Conservation (phyloP, 176 grass and related monocot genomes). For the Musa troglodytarum region DNA sequence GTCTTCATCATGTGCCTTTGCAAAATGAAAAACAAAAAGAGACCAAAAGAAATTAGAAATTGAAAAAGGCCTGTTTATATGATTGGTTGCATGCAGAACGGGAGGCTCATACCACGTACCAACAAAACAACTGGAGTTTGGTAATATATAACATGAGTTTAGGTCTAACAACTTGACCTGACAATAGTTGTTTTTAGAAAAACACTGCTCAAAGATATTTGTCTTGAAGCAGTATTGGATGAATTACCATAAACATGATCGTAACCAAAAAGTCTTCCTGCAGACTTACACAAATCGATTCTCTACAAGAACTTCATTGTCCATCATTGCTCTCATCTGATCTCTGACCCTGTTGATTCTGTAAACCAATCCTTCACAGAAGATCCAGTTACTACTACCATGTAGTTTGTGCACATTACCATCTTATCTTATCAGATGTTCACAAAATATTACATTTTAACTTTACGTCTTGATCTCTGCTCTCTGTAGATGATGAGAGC, state of each 20-base stretch:
- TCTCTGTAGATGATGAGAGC: conserved; percentile 31
- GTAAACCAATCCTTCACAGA: not conserved
- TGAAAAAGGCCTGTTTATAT: too few species aligned
- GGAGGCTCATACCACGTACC: too few species aligned
- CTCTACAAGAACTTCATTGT: not conserved
- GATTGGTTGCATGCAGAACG: too few species aligned
- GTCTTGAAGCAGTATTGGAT: not conserved
- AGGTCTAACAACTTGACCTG: too few species aligned
- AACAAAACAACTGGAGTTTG: too few species aligned
- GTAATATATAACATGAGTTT: too few species aligned
- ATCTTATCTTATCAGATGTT: not conserved
- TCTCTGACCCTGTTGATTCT: not conserved
- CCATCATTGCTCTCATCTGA: not conserved
- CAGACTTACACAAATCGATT: not conserved
- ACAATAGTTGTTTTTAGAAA: too few species aligned
- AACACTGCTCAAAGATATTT: too few species aligned
- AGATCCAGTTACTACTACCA: not conserved
- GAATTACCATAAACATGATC: not conserved
- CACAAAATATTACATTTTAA: not conserved
- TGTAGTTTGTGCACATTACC: not conserved
- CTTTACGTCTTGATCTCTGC: not conserved
- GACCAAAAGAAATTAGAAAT: too few species aligned
- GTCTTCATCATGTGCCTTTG: too few species aligned
- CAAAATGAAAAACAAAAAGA: too few species aligned
- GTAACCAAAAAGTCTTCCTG: not conserved